These are phyloP conservation scores for Colletotrichum noveboracense DNA, from an alignment of 2,329 filamentous ascomycete species.

Conservation along the genomic window DNA sequence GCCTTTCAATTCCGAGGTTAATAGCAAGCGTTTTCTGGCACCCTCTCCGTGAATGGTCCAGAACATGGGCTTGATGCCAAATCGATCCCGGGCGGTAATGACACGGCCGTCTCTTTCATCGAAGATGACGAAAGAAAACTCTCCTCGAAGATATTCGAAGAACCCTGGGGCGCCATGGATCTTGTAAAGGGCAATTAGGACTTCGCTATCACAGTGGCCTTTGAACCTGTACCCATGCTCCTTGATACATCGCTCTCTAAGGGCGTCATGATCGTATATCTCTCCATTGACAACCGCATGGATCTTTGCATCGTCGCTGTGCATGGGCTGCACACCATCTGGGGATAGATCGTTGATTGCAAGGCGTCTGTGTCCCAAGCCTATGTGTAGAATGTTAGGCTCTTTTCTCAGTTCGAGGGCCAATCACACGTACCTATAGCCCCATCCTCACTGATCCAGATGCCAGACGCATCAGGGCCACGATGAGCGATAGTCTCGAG, in stretches of 20 bases:
- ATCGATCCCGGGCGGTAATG: conserved; percentile 57
- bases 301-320: conserved; percentile 37
- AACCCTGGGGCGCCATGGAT: conserved; percentile 44
- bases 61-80: conserved; percentile 63
- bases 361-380: conserved; percentile 53
- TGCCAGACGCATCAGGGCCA: conserved; percentile 32
- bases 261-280: conserved; percentile 57
- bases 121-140: conserved; percentile 59
- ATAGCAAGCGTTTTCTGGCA: conserved; percentile 39
- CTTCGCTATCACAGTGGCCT: conserved; percentile 53
- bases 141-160: conserved; percentile 51
- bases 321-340: conserved; percentile 51
- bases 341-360: conserved; percentile 57
- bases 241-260: conserved; percentile 39
- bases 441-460: conserved; percentile 27
- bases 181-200: conserved; percentile 57
- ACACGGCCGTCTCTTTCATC: conserved; percentile 44
- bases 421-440: not conserved
- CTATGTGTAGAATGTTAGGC: not conserved
- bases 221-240: conserved; percentile 47
- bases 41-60: conserved; percentile 39
- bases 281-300: conserved; percentile 65
- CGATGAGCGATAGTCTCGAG: conserved; percentile 30
- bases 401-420: not conserved
- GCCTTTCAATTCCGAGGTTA: conserved; percentile 60